Conservation (phyloP, 75 land plant genomes). For the Adiantum capillusveneris region DNA sequence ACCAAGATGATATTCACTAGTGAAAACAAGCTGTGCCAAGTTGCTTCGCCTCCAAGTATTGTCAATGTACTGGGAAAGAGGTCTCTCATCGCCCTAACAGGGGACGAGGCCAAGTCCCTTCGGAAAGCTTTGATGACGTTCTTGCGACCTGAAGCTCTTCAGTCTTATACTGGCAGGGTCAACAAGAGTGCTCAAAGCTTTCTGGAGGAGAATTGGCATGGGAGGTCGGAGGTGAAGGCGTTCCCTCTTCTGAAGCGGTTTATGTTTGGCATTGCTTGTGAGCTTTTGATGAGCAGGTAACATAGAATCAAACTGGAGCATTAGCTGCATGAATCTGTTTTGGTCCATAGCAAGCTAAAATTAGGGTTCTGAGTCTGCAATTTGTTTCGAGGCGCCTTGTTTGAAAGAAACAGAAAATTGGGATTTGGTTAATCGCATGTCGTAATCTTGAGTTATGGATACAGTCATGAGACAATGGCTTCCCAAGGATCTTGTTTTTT, state of each 20-base stretch:
- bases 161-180: conserved; percentile 21
- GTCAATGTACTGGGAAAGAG: conserved; percentile 32
- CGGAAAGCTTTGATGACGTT: conserved; percentile 23
- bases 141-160: conserved; percentile 21
- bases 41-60: conserved; percentile 39
- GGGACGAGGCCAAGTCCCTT: conserved; percentile 22
- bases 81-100: too few relatives aligned
- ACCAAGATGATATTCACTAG: conserved; percentile 24
- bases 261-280: conserved; percentile 33
- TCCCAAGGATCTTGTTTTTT: too few relatives aligned
- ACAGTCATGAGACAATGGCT: too few relatives aligned
- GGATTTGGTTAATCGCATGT: too few relatives aligned
- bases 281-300: too few relatives aligned
- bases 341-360: too few relatives aligned
- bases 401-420: too few relatives aligned
- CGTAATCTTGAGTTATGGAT: too few relatives aligned
- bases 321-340: too few relatives aligned
- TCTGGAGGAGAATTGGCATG: conserved; percentile 1
- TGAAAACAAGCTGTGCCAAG: conserved; percentile 46
- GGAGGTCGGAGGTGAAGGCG: conserved; percentile 17
- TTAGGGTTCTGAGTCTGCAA: too few relatives aligned
- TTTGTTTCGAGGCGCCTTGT: too few relatives aligned
- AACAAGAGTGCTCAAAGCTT: not conserved
- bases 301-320: too few relatives aligned
- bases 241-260: conserved; percentile 25